Base-by-base conservation (phyloP, 345 rosid genomes). In the Streptanthus diversifolius region DNA sequence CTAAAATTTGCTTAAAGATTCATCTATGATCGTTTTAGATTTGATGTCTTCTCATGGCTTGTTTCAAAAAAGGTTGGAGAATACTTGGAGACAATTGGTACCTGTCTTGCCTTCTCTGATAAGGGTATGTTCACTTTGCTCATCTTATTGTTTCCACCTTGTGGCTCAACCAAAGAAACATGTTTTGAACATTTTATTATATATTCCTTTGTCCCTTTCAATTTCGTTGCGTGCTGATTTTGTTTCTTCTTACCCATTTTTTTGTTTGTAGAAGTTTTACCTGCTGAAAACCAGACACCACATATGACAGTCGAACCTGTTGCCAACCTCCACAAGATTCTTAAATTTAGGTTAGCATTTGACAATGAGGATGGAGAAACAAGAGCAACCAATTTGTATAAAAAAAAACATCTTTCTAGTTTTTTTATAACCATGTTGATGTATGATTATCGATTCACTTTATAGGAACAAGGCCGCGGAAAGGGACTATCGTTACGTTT, bases 71-170 rank as follows among this genome's bases (percentile, higher is more conserved):
- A 86, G 88, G 81, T 83, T 66, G 89, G 89, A 74, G 84, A 83
- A 11, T 85, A 85, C n/a, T 77, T 80, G 19, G 89, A 87, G 66
- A 85, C 92, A 8, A 78, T 85, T 24, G 92, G 92, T 22, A 85
- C 89, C 19, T 82, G 84, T 68, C 76, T 85, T 72, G 79, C 78
- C 66, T 82, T 62, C 37, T 41, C 67, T 41, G 67, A 62, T 9
- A 62, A 43, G 22, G 67, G 53, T 62, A 62, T 39, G 14, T 54
- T 59, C 45, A 13, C 58, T 36, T 32, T 36, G 11, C 30, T 49
- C 24, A 30, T 32, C 39, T 4, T 15, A 29, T 30, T 15, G 10
- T 1, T 14, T 18, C 32, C 32, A 40, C 5, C 33, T 5, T 15
- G 43, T 62, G 8, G 14, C 49, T 40, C 32, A 1, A 7, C 15